Evolutionary conservation across 192 early-diverging fungal genomes (phyloP), one percentile per base, ranked within the genome.

Genomic region (Umbelopsis sp.): DNA sequence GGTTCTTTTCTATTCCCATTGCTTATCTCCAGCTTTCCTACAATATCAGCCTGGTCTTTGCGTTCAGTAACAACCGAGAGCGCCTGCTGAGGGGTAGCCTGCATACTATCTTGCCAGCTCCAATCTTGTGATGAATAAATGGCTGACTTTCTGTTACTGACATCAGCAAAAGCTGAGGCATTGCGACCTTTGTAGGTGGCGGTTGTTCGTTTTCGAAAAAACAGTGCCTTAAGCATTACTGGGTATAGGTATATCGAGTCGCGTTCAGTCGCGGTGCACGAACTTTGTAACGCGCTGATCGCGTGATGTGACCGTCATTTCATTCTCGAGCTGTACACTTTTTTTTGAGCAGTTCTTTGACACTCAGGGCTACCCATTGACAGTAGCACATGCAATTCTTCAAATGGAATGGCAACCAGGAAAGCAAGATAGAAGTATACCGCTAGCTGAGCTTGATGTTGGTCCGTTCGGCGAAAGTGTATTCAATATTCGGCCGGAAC

Each of bases 291-390:
- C 27, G 55, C 55, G 25, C 37, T 10, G 13, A 61, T 61, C 55
- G 55, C 55, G 55, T 61, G 55, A 61, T 25, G 55, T 61, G 55
- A 61, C 55, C 33, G 25, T 25, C 13, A 18, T 16, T 61, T 35
- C 4, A 30, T 2, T 18, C 30, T 37, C 33, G 30, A 30, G 15
- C 11, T 1, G 23, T 53, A 12, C 22, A 12, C 12, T 23, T 25
- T 53, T 53, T 53, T 53, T 53, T 41, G 1, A 6, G 37, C 5
- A 41, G 37, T 41, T 10, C 37, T 53, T 53, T 53, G 21, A 53
- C 21, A 25, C 48, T 1, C 48, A 30, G 48, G 48, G 48, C 20
- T 3, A 3, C 3, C 20, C 16, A 6, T 49, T 49, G 15, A 4
- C 48, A 2, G 5, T 49, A 49, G 46, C 12, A 21, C 48, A 49